phyloP scores from a whole-genome alignment of 345 rosid genomes.

The Physaria fendleri region DNA sequence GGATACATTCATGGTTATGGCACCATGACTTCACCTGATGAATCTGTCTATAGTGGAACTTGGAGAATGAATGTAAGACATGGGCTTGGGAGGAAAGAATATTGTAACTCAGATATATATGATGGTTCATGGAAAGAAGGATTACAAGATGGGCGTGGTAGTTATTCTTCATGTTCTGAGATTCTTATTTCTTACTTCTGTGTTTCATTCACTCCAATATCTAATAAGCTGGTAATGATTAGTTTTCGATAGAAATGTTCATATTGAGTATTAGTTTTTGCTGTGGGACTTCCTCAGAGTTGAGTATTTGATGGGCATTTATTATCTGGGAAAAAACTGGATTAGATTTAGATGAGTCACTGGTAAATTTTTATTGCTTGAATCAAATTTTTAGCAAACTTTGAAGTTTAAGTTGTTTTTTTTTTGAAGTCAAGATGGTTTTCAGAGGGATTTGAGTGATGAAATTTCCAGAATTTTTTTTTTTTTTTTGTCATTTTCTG shows the following conservation, averaged over 20 bases:
- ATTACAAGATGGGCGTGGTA: conserved; percentile 72
- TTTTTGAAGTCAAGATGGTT: not conserved
- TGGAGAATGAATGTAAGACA: conserved; percentile 88
- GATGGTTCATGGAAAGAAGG: conserved; percentile 95
- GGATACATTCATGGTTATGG: conserved; percentile 86
- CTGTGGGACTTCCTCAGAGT: not conserved
- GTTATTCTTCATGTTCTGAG: conserved; percentile 42
- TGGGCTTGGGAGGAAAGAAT: conserved; percentile 76
- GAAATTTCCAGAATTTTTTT: too few species aligned
- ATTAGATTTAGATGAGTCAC: not conserved
- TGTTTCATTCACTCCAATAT: not conserved
- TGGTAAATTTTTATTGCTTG: not conserved
- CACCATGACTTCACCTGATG: conserved; percentile 47
- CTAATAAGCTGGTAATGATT: not conserved
- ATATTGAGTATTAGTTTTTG: conserved; percentile 1
- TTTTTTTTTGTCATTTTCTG: not conserved
- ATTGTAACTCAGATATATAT: conserved; percentile 58
- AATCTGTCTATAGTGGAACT: conserved; percentile 56
- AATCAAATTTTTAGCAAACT: not conserved
- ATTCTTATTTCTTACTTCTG: not conserved
- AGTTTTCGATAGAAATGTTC: not conserved
- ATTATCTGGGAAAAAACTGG: not conserved
- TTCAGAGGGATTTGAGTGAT: not conserved
- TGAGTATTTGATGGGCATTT: not conserved
- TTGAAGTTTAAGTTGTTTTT: not conserved